Evolutionary conservation across 2,329 filamentous ascomycete species (phyloP).

Genomic region (Zalaria obscura): DNA sequence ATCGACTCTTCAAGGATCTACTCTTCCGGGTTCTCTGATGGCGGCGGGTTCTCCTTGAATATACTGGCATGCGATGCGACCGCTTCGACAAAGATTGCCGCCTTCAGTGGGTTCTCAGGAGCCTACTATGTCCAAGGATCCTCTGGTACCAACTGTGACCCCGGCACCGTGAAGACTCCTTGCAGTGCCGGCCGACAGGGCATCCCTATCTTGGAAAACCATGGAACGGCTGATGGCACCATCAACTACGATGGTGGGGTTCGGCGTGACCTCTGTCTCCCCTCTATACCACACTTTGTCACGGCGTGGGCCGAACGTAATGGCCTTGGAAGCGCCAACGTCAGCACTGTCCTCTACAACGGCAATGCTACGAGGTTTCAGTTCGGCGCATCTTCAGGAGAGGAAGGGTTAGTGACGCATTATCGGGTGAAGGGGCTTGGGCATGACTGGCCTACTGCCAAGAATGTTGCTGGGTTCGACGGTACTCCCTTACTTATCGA

Average conservation of each 20-base stretch:
- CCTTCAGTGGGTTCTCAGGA: conserved; percentile 34
- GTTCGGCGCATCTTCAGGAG: conserved; percentile 13
- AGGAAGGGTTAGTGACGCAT: conserved; percentile 21
- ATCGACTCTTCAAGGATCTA: conserved; percentile 30
- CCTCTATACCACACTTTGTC: conserved; percentile 18
- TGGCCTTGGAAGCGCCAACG: conserved; percentile 14
- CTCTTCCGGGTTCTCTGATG: conserved; percentile 37
- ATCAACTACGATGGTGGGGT: conserved; percentile 26
- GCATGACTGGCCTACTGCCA: conserved; percentile 26
- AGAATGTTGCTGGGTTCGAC: background rate
- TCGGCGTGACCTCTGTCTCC: conserved; percentile 12
- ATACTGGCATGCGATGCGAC: conserved; percentile 30
- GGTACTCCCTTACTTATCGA: conserved; percentile 11
- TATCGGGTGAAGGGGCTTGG: conserved; percentile 23
- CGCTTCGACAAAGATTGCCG: conserved; percentile 30
- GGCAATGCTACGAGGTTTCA: conserved; percentile 17
- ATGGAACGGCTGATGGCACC: conserved; percentile 26
- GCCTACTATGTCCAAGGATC: conserved; percentile 26
- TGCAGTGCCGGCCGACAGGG: conserved; percentile 14
- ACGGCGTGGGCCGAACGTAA: conserved; percentile 24
- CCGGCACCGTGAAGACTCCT: conserved; percentile 8
- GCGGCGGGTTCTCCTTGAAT: conserved; percentile 34
- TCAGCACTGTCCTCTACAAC: conserved; percentile 12
- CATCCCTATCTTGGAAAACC: conserved; percentile 29
- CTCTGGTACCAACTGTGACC: conserved; percentile 8